These are phyloP conservation scores for Aspergillus biplanus DNA, from an alignment of 495 filamentous ascomycete species.

Conservation along the genomic window DNA sequence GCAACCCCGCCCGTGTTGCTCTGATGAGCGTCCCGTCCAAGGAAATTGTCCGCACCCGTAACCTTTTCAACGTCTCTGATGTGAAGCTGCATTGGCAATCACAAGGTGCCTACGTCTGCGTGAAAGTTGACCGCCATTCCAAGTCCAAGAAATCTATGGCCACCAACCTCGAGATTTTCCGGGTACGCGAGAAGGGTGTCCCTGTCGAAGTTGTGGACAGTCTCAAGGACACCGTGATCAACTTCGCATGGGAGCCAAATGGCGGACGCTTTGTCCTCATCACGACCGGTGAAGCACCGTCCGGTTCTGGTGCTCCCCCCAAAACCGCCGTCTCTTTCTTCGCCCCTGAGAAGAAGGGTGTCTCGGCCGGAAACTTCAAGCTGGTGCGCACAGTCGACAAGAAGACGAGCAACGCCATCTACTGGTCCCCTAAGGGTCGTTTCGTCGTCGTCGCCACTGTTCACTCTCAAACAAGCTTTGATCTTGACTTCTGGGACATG, in stretches of 20 bases:
- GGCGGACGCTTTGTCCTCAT: slow-evolving; percentile 96
- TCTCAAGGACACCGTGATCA: slow-evolving; percentile 96
- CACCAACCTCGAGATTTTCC: slow-evolving; percentile 98
- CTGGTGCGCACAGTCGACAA: slow-evolving; percentile 91
- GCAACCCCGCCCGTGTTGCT: slow-evolving; percentile 95
- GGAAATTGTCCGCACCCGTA: slow-evolving; percentile 88
- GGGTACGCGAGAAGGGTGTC: slow-evolving; percentile 92
- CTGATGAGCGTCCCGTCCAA: slow-evolving; percentile 96
- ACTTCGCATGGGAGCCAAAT: slow-evolving; percentile 98
- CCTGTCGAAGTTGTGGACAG: slow-evolving; percentile 97
- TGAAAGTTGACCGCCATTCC: slow-evolving; percentile 98
- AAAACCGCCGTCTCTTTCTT: slow-evolving; percentile 96
- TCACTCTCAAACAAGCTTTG: slow-evolving; percentile 86
- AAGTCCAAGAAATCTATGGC: slow-evolving; percentile 98
- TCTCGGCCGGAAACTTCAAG: slow-evolving; percentile 86
- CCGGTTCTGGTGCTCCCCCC: slow-evolving; percentile 80
- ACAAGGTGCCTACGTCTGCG: slow-evolving; percentile 88
- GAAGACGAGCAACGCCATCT: slow-evolving; percentile 98
- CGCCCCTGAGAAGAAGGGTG: slow-evolving; percentile 90
- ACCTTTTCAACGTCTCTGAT: slow-evolving; percentile 96
- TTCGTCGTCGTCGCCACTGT: slow-evolving; percentile 94
- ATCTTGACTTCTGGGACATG: slow-evolving; percentile 96
- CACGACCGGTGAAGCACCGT: slow-evolving; percentile 83
- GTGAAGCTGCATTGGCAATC: slow-evolving; percentile 96
- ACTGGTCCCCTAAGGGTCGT: slow-evolving; percentile 97